These are phyloP conservation scores for Vigna trinervia DNA, from an alignment of 306 rosid species.

Conservation along the genomic window DNA sequence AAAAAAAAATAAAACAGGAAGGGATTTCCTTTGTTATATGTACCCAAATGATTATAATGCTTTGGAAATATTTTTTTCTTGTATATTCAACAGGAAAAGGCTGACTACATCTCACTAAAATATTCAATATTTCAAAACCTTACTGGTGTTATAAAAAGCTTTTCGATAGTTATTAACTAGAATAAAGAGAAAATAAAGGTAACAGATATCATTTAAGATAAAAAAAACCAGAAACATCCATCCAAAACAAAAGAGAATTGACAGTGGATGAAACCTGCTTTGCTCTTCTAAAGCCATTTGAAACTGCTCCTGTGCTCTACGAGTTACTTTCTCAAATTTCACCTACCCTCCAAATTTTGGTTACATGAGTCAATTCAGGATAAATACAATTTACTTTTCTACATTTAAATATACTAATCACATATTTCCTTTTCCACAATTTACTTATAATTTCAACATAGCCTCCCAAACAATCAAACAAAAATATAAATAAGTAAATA, in stretches of 20 bases:
- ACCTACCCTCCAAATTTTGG: slow-evolving; percentile 59
- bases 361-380: slow-evolving; percentile 30
- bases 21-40: neutral
- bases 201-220: neutral
- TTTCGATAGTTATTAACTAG: neutral
- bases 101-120: slow-evolving; percentile 27
- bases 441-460: neutral
- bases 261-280: slow-evolving; percentile 67
- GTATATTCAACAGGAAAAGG: neutral
- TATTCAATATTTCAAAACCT: slow-evolving; percentile 22
- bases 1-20: neutral
- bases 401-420: neutral
- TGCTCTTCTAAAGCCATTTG: slow-evolving; percentile 92
- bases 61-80: neutral
- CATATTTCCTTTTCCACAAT: neutral
- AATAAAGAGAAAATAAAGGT: slow-evolving; percentile 16
- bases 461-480: neutral
- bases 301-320: slow-evolving; percentile 96
- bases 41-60: neutral
- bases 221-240: slow-evolving; percentile 24
- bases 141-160: neutral
- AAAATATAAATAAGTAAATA: slow-evolving; percentile 7
- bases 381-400: neutral
- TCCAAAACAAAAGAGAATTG: slow-evolving; percentile 14
- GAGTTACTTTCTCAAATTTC: slow-evolving; percentile 91